phyloP scores from a whole-genome alignment of 441 rosid genomes.

The Omphalea diandra region DNA sequence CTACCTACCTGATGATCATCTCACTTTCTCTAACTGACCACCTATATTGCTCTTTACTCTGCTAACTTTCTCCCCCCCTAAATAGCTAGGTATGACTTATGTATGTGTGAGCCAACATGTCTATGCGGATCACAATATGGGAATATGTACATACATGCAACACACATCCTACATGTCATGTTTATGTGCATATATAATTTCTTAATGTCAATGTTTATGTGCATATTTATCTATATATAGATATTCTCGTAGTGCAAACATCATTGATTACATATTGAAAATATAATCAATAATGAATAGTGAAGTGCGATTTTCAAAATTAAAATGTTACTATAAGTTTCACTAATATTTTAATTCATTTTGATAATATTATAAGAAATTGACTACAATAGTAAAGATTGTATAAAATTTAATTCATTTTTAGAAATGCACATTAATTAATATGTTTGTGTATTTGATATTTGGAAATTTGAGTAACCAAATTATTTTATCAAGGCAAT shows the following conservation, averaged over 20 bases:
- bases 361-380: no score
- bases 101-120: conserved; percentile 12
- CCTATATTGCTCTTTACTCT: conserved; percentile 18
- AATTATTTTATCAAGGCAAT: not conserved
- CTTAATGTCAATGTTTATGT: not conserved
- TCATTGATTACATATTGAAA: no score
- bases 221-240: no score
- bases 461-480: no score
- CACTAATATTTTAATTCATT: no score
- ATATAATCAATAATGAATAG: not conserved
- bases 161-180: not conserved
- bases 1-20: not conserved
- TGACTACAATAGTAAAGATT: no score
- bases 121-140: not conserved
- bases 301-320: not conserved
- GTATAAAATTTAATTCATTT: no score
- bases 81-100: conserved; percentile 7
- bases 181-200: not conserved
- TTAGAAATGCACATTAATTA: no score
- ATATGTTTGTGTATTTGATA: no score
- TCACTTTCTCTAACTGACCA: not conserved
- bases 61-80: conserved; percentile 16
- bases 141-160: not conserved
- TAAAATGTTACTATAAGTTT: not conserved
- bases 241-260: not conserved